Evolutionary conservation across 495 filamentous ascomycete species (phyloP).

Genomic region (Penicillium angulare): DNA sequence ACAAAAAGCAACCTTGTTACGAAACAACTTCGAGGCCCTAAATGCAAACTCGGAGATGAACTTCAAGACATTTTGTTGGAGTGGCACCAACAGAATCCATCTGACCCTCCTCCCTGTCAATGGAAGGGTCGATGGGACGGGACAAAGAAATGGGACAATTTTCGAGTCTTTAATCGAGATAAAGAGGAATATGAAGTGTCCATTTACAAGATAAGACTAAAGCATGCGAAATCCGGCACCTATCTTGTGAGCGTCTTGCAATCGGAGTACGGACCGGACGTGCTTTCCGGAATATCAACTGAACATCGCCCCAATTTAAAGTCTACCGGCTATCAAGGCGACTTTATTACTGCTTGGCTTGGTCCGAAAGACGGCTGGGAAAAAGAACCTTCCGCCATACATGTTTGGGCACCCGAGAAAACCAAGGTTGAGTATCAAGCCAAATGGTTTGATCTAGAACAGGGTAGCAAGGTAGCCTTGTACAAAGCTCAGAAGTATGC

Average conservation of each 20-base stretch:
- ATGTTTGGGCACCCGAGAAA: not conserved
- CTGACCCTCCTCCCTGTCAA: not conserved
- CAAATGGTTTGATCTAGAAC: not conserved
- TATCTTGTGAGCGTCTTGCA: not conserved
- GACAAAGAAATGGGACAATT: not conserved
- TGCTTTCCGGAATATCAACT: not conserved
- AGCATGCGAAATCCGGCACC: not conserved
- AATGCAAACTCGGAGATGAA: too few species aligned
- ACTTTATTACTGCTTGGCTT: not conserved
- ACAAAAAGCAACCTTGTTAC: too few species aligned
- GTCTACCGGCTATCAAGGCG: not conserved
- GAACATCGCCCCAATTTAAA: not conserved
- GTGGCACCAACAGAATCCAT: not conserved
- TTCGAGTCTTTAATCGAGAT: constrained; percentile 15
- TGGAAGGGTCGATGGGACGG: not conserved
- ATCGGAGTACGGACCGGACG: not conserved
- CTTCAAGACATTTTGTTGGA: not conserved
- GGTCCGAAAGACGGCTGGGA: not conserved
- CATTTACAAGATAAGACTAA: not conserved
- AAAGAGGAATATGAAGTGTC: constrained; percentile 13
- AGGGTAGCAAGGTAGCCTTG: too few species aligned
- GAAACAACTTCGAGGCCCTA: too few species aligned
- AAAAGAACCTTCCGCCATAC: not conserved
- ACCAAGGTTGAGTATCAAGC: not conserved
- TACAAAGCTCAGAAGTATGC: too few species aligned